A percentile compares a stretch with the other conserved stretches of the same genome.
phyloP scores from a whole-genome alignment of 768 basidiomycete genomes.

The Lenzites betulinus region DNA sequence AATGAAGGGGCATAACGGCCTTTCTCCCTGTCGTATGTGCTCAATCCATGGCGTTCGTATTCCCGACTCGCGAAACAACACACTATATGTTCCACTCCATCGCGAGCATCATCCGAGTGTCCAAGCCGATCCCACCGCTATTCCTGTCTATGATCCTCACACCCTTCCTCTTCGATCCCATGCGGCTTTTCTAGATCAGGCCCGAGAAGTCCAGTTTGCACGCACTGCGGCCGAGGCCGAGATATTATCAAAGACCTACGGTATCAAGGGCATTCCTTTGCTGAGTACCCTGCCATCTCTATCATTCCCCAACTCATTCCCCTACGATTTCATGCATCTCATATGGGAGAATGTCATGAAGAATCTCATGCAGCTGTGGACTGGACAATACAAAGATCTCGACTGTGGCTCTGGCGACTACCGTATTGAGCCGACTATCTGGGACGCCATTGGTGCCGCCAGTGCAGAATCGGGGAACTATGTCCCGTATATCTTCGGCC shows the following conservation, averaged over 20 bases:
- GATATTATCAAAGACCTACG: too few relatives aligned
- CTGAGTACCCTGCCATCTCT: constrained; percentile 10
- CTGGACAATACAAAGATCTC: constrained; percentile 26
- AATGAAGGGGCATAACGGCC: too few relatives aligned
- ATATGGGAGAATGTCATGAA: constrained; percentile 29
- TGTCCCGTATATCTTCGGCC: constrained; percentile 25
- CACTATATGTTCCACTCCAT: too few relatives aligned
- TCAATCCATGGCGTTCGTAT: constrained; percentile 33
- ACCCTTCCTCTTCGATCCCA: too few relatives aligned
- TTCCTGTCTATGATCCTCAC: too few relatives aligned
- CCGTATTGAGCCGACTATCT: constrained; percentile 14
- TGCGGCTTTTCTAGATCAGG: too few relatives aligned
- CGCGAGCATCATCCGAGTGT: too few relatives aligned
- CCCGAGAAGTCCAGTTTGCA: too few relatives aligned
- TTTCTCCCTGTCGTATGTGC: constrained; percentile 41
- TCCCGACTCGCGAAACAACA: constrained; percentile 6
- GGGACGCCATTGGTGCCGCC: constrained; percentile 27
- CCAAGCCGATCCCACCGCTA: too few relatives aligned
- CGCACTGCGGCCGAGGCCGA: too few relatives aligned
- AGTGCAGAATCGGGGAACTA: constrained; percentile 15
- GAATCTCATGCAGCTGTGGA: constrained; percentile 28
- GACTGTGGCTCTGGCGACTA: constrained; percentile 17
- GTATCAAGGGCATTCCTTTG: too few relatives aligned
- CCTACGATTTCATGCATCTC: constrained; percentile 33
- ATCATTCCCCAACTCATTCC: constrained; percentile 26